Evolutionary conservation across 1,139 yeast species (phyloP), one percentile per base, ranked within the genome.

Genomic region (Scheffersomyces segobiensis): DNA sequence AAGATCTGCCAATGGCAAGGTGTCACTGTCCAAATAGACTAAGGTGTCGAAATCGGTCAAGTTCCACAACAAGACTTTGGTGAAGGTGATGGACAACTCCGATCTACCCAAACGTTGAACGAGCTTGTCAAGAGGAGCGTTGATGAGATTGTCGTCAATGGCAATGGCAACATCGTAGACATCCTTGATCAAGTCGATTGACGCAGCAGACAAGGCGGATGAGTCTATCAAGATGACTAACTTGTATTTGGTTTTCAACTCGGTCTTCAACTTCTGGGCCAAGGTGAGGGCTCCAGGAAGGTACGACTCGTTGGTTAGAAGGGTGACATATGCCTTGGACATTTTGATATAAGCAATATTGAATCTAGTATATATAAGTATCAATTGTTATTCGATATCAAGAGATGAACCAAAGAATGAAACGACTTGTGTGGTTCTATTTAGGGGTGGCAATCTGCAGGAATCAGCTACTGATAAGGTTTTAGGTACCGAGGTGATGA

Each of bases 271-370:
- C 32, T 68, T 63, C 22, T 65, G 62, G 5, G 70, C 77, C 50
- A 74, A 65, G 12, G 72, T 69, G 32, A 74, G 65, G 3, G 71
- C 75, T n/a, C 78, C 78, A 1, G 77, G 70, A 42, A 73, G 65
- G 59, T 74, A 74, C 12, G 71, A 61, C 57, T 73, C 74, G 56
- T 67, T 67, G 39, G 75, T 67, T 54, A 74, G 65, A 18, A 74
- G 67, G n/a, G 78, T 74, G 47, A 69, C 69, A 59, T 66, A 74
- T 12, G 77, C 77, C 12, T 48, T 48, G n/a, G 68, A 56, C 69
- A 67, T 67, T 56, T n/a, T 46, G n/a, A 5, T 10, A 17, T 17
- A 22, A 18, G 26, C 3, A 50, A 22, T 17, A 10, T 32, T 10
- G 14, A 10, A 24, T 24, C 32, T 24, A 24, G 32, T 3, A 24